Conservation (phyloP, 2,329 filamentous ascomycete genomes). For the Thelonectria olida region DNA sequence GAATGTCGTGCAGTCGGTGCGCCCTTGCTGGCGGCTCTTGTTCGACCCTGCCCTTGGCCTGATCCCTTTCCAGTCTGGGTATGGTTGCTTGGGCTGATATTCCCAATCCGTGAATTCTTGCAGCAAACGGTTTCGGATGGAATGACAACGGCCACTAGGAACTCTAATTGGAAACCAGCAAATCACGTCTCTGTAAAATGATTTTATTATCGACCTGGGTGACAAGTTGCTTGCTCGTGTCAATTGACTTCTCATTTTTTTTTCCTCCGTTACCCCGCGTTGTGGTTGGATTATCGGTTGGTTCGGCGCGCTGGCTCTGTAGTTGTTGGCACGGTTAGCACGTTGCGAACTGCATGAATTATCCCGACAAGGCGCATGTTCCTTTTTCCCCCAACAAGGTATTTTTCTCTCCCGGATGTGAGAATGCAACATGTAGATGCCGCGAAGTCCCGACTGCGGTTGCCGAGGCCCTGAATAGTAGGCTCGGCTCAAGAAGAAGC, state of each 20-base stretch:
- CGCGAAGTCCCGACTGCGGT: slow-evolving; percentile 15
- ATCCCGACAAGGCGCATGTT: slow-evolving; percentile 7
- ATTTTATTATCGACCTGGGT: not conserved
- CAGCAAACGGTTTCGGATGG: slow-evolving; percentile 25
- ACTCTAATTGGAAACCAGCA: slow-evolving; percentile 31
- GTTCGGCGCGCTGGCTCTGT: not conserved
- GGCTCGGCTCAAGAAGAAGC: not conserved
- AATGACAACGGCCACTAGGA: slow-evolving; percentile 19
- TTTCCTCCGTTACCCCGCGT: not conserved
- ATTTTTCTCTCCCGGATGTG: not conserved
- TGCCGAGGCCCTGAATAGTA: slow-evolving; percentile 3
- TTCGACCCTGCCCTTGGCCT: slow-evolving; percentile 6
- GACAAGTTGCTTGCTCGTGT: not conserved
- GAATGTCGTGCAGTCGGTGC: slow-evolving; percentile 22
- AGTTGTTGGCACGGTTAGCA: not conserved
- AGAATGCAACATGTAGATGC: slow-evolving; percentile 1
- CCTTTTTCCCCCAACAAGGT: not conserved
- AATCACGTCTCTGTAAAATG: not conserved
- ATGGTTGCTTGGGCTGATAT: slow-evolving; percentile 20
- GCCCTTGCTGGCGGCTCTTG: slow-evolving; percentile 5
- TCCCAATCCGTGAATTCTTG: slow-evolving; percentile 33
- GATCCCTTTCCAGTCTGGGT: slow-evolving; percentile 23
- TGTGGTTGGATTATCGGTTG: not conserved
- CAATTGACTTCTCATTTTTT: not conserved
- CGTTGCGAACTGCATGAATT: slow-evolving; percentile 9